Conservation (phyloP, 179 eudicot genomes). For the Pouteria campechiana region DNA sequence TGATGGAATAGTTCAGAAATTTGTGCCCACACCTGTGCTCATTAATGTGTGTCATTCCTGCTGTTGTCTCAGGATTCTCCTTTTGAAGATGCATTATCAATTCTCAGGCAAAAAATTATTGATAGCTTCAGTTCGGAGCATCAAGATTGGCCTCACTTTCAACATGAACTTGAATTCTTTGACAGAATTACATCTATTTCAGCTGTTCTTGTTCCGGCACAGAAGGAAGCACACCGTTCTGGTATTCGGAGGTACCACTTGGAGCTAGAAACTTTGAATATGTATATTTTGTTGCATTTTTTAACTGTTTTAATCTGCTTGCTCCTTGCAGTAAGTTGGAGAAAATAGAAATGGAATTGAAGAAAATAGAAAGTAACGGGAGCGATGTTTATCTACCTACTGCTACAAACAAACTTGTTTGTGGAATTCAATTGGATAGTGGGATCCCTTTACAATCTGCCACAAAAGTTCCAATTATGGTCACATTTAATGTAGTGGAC, state of each 20-base stretch:
- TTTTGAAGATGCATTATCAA: conserved; percentile 58
- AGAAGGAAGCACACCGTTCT: conserved; percentile 94
- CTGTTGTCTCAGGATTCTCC: conserved; percentile 38
- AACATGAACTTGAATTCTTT: conserved; percentile 85
- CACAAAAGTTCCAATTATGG: conserved; percentile 98
- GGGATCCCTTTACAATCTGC: conserved; percentile 98
- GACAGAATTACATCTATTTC: conserved; percentile 91
- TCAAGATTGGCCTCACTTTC: conserved; percentile 48
- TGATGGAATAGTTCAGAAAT: too few relatives aligned
- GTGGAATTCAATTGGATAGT: conserved; percentile 89
- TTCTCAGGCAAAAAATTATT: conserved; percentile 63
- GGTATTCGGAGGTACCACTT: conserved; percentile 82
- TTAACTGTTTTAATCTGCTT: too few relatives aligned
- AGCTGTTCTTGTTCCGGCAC: conserved; percentile 69
- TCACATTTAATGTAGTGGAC: conserved; percentile 90
- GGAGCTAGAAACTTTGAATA: not conserved
- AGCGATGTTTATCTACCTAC: conserved; percentile 93
- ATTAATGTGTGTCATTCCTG: too few relatives aligned
- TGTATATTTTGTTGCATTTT: not conserved
- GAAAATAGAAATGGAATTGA: conserved; percentile 56
- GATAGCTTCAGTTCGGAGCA: conserved; percentile 80
- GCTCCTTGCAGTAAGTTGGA: conserved; percentile 91
- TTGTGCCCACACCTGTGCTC: too few relatives aligned
- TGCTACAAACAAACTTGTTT: conserved; percentile 73
- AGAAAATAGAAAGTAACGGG: too few relatives aligned